phyloP scores from a whole-genome alignment of 176 grass and related monocot genomes.

The Saccharum officinarum region DNA sequence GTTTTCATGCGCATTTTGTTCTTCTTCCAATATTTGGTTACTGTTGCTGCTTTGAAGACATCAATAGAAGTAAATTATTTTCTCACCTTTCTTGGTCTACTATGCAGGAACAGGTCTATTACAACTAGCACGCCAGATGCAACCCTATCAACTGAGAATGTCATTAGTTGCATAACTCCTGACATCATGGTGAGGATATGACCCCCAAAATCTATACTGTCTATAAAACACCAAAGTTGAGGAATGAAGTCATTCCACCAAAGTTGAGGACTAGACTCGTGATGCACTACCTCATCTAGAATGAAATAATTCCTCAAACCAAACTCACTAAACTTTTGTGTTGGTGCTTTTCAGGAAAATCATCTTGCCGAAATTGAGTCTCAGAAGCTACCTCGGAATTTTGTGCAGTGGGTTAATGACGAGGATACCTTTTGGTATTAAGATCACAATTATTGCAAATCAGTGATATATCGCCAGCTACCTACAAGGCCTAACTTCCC shows the following conservation, averaged over 20 bases:
- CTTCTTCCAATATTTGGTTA: neutral
- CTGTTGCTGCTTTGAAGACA: slow-evolving; percentile 9
- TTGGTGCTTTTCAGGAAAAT: slow-evolving; percentile 45
- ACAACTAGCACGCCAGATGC: slow-evolving; percentile 44
- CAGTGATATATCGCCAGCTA: slow-evolving; percentile 16
- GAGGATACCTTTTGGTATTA: slow-evolving; percentile 48
- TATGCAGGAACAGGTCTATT: slow-evolving; percentile 32
- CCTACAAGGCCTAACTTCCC: slow-evolving; percentile 31
- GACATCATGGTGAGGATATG: slow-evolving; percentile 31
- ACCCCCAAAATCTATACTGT: neutral
- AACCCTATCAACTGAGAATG: slow-evolving; percentile 47
- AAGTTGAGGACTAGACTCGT: too few relatives aligned
- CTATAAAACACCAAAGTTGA: neutral
- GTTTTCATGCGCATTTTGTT: neutral
- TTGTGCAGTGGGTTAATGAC: slow-evolving; percentile 55
- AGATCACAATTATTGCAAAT: slow-evolving; percentile 21
- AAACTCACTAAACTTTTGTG: too few relatives aligned
- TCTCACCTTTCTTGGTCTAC: slow-evolving; percentile 23
- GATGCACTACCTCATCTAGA: too few relatives aligned
- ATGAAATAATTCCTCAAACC: too few relatives aligned
- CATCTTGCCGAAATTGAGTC: slow-evolving; percentile 31
- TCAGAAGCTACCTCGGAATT: slow-evolving; percentile 52
- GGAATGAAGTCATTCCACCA: too few relatives aligned
- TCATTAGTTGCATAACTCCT: slow-evolving; percentile 28
- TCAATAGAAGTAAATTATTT: slow-evolving; percentile 6